phyloP scores from a whole-genome alignment of 208 protist species.

The Acanthamoeba culbertsoni region DNA sequence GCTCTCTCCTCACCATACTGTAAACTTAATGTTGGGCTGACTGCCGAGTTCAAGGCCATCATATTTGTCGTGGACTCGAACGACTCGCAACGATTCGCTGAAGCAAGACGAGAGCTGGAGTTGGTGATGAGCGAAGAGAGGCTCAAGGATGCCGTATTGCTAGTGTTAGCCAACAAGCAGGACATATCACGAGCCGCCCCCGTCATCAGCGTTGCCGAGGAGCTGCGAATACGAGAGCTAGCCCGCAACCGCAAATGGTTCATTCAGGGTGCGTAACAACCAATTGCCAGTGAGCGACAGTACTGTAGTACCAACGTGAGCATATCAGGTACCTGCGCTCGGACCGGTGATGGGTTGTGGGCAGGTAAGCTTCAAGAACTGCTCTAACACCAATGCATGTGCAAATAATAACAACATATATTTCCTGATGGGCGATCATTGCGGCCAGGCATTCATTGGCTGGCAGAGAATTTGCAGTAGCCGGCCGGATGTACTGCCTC shows the following conservation, averaged over 20 bases:
- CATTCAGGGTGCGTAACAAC: neutral
- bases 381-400: neutral
- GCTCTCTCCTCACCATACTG: neutral
- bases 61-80: slow-evolving; percentile 90
- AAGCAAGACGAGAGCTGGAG: slow-evolving; percentile 81
- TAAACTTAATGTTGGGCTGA: neutral
- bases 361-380: neutral
- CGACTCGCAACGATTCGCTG: slow-evolving; percentile 84
- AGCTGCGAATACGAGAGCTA: slow-evolving; percentile 58
- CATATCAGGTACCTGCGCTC: neutral
- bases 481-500: no score
- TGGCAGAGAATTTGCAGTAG: neutral
- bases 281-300: no score
- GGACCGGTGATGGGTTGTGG: neutral
- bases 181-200: slow-evolving; percentile 85
- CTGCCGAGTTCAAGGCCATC: slow-evolving; percentile 79
- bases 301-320: no score
- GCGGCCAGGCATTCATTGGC: neutral
- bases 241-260: slow-evolving; percentile 17
- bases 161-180: slow-evolving; percentile 93
- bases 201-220: slow-evolving; percentile 81
- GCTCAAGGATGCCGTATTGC: slow-evolving; percentile 84
- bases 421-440: neutral
- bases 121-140: slow-evolving; percentile 87
- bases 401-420: neutral